Conservation (phyloP, 805 yeast genomes). For the Soucietia sequanensis region DNA sequence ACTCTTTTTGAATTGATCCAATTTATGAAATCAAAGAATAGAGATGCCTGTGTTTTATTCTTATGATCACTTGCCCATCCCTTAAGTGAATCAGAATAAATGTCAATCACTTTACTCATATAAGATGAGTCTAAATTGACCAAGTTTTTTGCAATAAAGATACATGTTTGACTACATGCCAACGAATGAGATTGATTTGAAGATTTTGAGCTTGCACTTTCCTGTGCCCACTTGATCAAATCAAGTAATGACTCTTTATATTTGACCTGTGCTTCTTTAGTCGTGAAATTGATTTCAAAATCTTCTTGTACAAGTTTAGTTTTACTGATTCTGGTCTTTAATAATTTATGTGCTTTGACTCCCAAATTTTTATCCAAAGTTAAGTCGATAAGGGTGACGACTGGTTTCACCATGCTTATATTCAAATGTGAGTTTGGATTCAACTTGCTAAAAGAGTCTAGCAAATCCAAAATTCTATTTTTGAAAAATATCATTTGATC, state of each 20-base stretch:
- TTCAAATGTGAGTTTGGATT: constrained; percentile 42
- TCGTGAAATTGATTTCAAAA: constrained; percentile 12
- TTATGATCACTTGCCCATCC: constrained; percentile 55
- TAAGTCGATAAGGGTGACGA: constrained; percentile 57
- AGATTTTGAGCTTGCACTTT: constrained; percentile 38
- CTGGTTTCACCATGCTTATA: constrained; percentile 50
- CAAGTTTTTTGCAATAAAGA: constrained; percentile 62
- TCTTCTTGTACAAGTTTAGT: constrained; percentile 29
- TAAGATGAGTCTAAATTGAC: constrained; percentile 28
- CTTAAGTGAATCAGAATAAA: constrained; percentile 56
- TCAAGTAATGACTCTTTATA: constrained; percentile 22
- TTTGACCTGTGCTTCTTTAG: constrained; percentile 12
- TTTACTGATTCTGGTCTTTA: constrained; percentile 61
- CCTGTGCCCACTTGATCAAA: constrained; percentile 43
- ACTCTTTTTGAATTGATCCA: constrained; percentile 63
- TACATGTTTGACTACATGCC: constrained; percentile 66
- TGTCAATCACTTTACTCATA: constrained; percentile 47
- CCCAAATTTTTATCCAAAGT: constrained; percentile 74
- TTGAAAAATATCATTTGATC: constrained; percentile 79
- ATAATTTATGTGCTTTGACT: constrained; percentile 68
- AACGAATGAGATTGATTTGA: constrained; percentile 47
- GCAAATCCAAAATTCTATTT: constrained; percentile 70
- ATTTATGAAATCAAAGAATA: constrained; percentile 77
- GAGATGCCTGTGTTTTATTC: constrained; percentile 49
- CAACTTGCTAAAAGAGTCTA: constrained; percentile 58